Evolutionary conservation across 2,329 filamentous ascomycete species (phyloP).

Genomic region (Raffaelea deltoideospora): DNA sequence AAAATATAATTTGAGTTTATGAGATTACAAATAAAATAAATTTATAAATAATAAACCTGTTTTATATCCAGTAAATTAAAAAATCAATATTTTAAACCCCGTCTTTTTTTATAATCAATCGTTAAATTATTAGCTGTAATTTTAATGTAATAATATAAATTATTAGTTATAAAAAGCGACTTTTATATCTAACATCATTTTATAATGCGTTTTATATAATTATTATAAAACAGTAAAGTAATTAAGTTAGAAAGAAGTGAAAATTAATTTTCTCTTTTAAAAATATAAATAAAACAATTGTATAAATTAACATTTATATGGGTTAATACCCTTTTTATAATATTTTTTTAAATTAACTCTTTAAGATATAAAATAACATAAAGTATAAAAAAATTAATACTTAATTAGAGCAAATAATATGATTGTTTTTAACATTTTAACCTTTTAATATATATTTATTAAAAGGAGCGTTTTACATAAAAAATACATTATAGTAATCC

Average conservation of each 20-base stretch:
- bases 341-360: not conserved
- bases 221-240: too few relatives aligned
- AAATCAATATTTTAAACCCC: too few relatives aligned
- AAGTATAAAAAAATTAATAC: not conserved
- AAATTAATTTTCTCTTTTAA: not conserved
- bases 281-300: not conserved
- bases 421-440: not conserved
- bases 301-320: not conserved
- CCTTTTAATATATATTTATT: not conserved
- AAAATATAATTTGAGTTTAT: too few relatives aligned
- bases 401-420: not conserved
- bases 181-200: too few relatives aligned
- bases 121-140: too few relatives aligned
- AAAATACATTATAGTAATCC: not conserved
- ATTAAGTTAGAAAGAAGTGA: not conserved
- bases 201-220: too few relatives aligned
- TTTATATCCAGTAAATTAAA: too few relatives aligned
- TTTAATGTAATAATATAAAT: too few relatives aligned
- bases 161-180: too few relatives aligned
- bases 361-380: not conserved
- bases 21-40: too few relatives aligned
- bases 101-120: too few relatives aligned
- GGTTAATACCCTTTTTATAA: not conserved
- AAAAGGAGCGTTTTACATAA: not conserved
- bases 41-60: not conserved